phyloP scores from a whole-genome alignment of 192 early-diverging fungal genomes.

The Entophlyctis helioformis region DNA sequence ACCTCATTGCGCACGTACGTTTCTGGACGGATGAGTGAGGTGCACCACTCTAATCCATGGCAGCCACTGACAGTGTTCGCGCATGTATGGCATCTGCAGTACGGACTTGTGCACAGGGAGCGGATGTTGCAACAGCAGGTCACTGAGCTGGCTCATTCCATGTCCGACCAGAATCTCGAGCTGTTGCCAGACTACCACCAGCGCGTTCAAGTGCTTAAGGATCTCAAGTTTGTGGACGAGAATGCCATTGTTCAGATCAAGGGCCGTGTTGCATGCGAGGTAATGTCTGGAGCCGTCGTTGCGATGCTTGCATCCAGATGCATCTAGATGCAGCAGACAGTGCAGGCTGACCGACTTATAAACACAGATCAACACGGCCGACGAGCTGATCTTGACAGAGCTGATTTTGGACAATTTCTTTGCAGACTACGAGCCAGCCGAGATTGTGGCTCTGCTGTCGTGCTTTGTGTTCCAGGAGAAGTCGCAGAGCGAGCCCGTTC shows the following conservation, averaged over 20 bases:
- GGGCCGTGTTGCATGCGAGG: conserved; percentile 90
- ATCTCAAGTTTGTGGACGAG: conserved; percentile 70
- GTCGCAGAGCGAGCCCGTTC: conserved; percentile 43
- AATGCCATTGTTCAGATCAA: conserved; percentile 83
- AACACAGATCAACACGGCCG: conserved; percentile 77
- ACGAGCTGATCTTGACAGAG: conserved; percentile 89
- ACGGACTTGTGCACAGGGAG: conserved; percentile 39
- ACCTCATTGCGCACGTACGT: conserved; percentile 23
- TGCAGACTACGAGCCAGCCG: conserved; percentile 77
- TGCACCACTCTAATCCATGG: neutral
- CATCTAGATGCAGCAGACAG: too few relatives aligned
- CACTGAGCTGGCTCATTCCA: conserved; percentile 58
- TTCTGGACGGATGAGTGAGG: neutral
- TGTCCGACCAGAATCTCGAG: conserved; percentile 88
- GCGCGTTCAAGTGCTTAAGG: conserved; percentile 72
- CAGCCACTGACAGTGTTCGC: neutral
- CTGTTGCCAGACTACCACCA: conserved; percentile 87
- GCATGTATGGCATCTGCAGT: conserved; percentile 16
- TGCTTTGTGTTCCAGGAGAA: conserved; percentile 95
- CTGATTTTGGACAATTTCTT: conserved; percentile 89
- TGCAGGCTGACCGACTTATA: neutral
- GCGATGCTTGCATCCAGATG: conserved; percentile 1
- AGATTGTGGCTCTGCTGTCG: conserved; percentile 86
- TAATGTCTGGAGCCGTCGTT: conserved; percentile 7
- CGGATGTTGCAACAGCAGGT: conserved; percentile 55